Percentiles rank a stretch among this genome's conserved stretches.
phyloP scores from a whole-genome alignment of 768 basidiomycete genomes.

The Tylopilus intermedius region DNA sequence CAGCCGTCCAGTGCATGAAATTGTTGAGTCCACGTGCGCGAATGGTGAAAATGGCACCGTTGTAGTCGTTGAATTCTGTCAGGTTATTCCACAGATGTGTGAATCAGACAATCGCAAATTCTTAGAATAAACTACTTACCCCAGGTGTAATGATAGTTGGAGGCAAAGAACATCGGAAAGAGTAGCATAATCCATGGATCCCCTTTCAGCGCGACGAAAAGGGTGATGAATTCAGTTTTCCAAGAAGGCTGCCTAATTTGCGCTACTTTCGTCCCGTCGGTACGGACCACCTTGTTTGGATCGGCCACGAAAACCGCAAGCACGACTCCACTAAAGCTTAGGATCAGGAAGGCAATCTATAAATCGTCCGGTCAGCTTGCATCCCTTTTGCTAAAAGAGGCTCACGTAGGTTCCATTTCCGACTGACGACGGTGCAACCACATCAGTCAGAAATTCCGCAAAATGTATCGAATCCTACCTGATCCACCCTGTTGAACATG shows the following conservation, averaged over 20 bases:
- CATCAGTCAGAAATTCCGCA: background rate
- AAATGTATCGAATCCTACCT: conserved; percentile 14
- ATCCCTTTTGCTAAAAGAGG: conserved; percentile 19
- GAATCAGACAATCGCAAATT: too few relatives aligned
- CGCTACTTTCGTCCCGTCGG: conserved; percentile 67
- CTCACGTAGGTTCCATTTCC: conserved; percentile 79
- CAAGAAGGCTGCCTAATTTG: conserved; percentile 64
- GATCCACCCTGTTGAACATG: conserved; percentile 22
- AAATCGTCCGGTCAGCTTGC: background rate
- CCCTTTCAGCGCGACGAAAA: conserved; percentile 60
- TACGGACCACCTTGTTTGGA: conserved; percentile 68
- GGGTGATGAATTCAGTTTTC: conserved; percentile 65
- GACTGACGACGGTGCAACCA: conserved; percentile 34
- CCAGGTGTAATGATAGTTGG: conserved; percentile 85
- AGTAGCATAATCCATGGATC: conserved; percentile 72
- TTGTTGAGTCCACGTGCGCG: too few relatives aligned
- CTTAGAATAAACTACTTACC: conserved; percentile 34
- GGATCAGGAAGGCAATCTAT: conserved; percentile 68
- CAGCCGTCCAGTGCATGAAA: too few relatives aligned
- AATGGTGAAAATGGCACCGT: too few relatives aligned
- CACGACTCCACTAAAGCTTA: conserved; percentile 64
- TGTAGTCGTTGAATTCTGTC: too few relatives aligned
- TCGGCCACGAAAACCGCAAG: conserved; percentile 67
- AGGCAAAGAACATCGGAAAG: conserved; percentile 82
- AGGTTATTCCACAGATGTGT: too few relatives aligned